Conservation (phyloP, 441 rosid species). For the Heliophila coronopifolia region DNA sequence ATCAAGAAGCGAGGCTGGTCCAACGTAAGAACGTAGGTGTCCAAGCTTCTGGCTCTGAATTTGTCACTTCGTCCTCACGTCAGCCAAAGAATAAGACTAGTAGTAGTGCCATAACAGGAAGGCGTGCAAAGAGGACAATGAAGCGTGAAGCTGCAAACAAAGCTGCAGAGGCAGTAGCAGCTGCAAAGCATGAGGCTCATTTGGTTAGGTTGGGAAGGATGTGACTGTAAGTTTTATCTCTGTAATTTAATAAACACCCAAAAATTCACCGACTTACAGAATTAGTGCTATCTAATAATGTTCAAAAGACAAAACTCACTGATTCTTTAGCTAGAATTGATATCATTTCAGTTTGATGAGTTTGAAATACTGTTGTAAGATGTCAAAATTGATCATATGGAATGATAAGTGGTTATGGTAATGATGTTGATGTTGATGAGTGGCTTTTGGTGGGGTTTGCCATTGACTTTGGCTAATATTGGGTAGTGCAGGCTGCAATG, state of each 20-base stretch:
- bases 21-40: slow-evolving; percentile 24
- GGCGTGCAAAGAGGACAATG: slow-evolving; percentile 83
- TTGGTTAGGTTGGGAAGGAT: slow-evolving; percentile 53
- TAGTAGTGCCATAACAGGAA: slow-evolving; percentile 41
- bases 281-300: slow-evolving; percentile 23
- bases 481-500: slow-evolving; percentile 44
- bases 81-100: slow-evolving; percentile 54
- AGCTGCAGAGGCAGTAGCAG: slow-evolving; percentile 55
- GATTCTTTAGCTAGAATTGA: background rate
- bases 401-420: slow-evolving; percentile 17
- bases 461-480: slow-evolving; percentile 31
- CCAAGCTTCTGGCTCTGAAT: slow-evolving; percentile 43
- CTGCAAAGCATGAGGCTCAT: slow-evolving; percentile 64
- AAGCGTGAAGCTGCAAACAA: slow-evolving; percentile 96
- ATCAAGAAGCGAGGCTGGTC: slow-evolving; percentile 75
- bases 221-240: slow-evolving; percentile 18
- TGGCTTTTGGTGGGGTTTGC: slow-evolving; percentile 41
- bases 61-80: slow-evolving; percentile 33
- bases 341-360: slow-evolving; percentile 1
- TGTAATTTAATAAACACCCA: slow-evolving; percentile 21
- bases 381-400: background rate
- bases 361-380: background rate
- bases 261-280: slow-evolving; percentile 6
- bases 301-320: background rate
- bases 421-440: slow-evolving; percentile 27